A percentile compares a stretch with the other conserved stretches of the same genome.
Evolutionary conservation across 108 stramenopile species (phyloP).

Genomic region (Hondaea fermentalgiana): DNA sequence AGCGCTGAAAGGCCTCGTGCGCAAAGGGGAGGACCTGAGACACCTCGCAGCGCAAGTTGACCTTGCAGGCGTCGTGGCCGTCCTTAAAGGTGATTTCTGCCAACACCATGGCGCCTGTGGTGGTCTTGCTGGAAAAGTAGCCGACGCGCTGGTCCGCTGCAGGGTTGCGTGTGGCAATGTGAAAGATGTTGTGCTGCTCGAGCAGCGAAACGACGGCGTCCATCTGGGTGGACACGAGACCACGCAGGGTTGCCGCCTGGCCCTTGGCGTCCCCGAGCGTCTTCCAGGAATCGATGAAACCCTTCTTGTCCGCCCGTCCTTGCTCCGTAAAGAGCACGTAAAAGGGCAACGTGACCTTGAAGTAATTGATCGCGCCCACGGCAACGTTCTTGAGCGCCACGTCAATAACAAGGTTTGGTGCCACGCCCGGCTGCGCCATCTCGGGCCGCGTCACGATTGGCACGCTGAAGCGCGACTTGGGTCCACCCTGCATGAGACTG

Average conservation of each 20-base stretch:
- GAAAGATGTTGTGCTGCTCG: slow-evolving; percentile 64
- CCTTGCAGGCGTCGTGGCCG: slow-evolving; percentile 78
- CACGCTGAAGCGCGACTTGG: slow-evolving; percentile 48
- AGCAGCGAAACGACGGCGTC: slow-evolving; percentile 69
- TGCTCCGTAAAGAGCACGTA: slow-evolving; percentile 58
- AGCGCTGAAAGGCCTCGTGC: background rate
- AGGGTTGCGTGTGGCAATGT: slow-evolving; percentile 76
- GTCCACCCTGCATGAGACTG: slow-evolving; percentile 59
- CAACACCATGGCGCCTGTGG: slow-evolving; percentile 54
- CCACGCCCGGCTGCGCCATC: slow-evolving; percentile 61
- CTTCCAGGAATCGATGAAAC: slow-evolving; percentile 31
- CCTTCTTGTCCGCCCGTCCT: slow-evolving; percentile 27
- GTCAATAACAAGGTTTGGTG: slow-evolving; percentile 61
- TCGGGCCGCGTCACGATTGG: slow-evolving; percentile 60
- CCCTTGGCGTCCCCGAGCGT: background rate
- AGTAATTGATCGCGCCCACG: slow-evolving; percentile 72
- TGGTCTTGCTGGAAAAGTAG: slow-evolving; percentile 73
- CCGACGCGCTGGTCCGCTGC: slow-evolving; percentile 80
- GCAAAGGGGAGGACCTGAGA: background rate
- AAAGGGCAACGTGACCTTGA: slow-evolving; percentile 69
- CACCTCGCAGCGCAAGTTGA: slow-evolving; percentile 50
- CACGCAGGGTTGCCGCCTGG: slow-evolving; percentile 19
- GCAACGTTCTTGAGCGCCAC: slow-evolving; percentile 87
- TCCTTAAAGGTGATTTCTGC: slow-evolving; percentile 85
- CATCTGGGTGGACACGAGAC: slow-evolving; percentile 23